Evolutionary conservation across 2,329 filamentous ascomycete species (phyloP).

Genomic region (Penicillium janthinellum): DNA sequence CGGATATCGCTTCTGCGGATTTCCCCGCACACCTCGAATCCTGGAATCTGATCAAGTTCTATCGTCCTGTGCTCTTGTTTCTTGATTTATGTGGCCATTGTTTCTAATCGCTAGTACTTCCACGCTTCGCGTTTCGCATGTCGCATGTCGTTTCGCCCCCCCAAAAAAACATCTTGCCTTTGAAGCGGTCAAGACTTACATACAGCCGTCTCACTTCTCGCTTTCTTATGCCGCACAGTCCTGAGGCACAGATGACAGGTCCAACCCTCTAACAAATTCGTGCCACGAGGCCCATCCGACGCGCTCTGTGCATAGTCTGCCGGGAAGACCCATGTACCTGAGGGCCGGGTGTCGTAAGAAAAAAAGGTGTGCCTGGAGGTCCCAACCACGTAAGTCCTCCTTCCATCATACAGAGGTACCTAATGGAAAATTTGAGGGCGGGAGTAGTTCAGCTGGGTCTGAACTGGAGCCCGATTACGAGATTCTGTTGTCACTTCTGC

Average conservation of each 20-base stretch:
- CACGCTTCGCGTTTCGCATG: background rate
- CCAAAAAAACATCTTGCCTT: slow-evolving; percentile 17
- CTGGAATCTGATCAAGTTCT: background rate
- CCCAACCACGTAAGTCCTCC: slow-evolving; percentile 17
- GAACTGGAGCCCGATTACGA: background rate
- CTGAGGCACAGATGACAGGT: slow-evolving; percentile 16
- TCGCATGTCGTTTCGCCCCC: background rate
- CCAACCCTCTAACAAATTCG: slow-evolving; percentile 4
- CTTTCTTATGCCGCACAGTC: background rate
- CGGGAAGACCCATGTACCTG: slow-evolving; percentile 26
- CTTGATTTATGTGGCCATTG: background rate
- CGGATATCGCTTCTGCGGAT: background rate
- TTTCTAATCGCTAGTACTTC: background rate
- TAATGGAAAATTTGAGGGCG: background rate
- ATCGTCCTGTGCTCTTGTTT: background rate
- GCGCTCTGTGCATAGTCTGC: slow-evolving; percentile 14
- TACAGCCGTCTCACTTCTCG: background rate
- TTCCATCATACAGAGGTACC: background rate
- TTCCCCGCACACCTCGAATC: background rate
- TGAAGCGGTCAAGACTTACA: slow-evolving; percentile 21
- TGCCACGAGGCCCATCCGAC: slow-evolving; percentile 10
- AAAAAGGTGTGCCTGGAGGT: slow-evolving; percentile 17
- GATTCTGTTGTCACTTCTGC: background rate
- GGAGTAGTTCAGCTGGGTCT: background rate
- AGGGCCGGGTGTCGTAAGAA: slow-evolving; percentile 2